These are phyloP conservation scores for Dianthus caryophyllus DNA, from an alignment of 148 eudicot species.

Conservation along the genomic window DNA sequence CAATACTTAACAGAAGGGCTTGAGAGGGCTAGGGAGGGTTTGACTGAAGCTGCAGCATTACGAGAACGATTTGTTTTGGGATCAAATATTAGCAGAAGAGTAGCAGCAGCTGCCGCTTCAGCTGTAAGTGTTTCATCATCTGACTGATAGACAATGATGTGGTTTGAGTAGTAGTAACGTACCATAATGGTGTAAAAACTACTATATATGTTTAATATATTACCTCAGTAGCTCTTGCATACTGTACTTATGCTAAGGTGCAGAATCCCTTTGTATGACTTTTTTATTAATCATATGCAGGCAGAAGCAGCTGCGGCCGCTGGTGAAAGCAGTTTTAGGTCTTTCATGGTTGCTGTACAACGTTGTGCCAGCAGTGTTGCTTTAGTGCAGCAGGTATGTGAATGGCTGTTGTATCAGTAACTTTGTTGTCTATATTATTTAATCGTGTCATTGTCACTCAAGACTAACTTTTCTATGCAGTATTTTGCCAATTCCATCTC, in stretches of 20 bases:
- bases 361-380: conserved; percentile 98
- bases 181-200: conserved; percentile 1
- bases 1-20: conserved; percentile 87
- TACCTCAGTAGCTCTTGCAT: conserved; percentile 1
- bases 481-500: conserved; percentile 85
- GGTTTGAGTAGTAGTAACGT: not conserved
- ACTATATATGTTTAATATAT: too few relatives aligned
- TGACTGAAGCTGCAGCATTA: conserved; percentile 86
- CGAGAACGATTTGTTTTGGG: conserved; percentile 94
- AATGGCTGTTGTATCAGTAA: conserved; percentile 13
- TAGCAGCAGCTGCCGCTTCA: conserved; percentile 98
- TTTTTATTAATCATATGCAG: conserved; percentile 36
- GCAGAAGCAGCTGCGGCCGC: conserved; percentile 99
- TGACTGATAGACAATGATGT: not conserved
- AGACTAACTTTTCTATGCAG: conserved; percentile 32
- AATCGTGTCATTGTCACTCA: conserved; percentile 8
- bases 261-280: conserved; percentile 12
- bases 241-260: not conserved
- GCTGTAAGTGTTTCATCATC: conserved; percentile 61
- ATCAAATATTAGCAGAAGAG: conserved; percentile 77
- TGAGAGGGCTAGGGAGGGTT: conserved; percentile 88
- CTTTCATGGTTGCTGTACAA: conserved; percentile 98
- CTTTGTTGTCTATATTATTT: not conserved
- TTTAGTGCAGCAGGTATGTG: conserved; percentile 88
- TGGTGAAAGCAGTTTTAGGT: conserved; percentile 96